Conservation (phyloP, 2,329 filamentous ascomycete genomes). For the Alternaria gaisen region DNA sequence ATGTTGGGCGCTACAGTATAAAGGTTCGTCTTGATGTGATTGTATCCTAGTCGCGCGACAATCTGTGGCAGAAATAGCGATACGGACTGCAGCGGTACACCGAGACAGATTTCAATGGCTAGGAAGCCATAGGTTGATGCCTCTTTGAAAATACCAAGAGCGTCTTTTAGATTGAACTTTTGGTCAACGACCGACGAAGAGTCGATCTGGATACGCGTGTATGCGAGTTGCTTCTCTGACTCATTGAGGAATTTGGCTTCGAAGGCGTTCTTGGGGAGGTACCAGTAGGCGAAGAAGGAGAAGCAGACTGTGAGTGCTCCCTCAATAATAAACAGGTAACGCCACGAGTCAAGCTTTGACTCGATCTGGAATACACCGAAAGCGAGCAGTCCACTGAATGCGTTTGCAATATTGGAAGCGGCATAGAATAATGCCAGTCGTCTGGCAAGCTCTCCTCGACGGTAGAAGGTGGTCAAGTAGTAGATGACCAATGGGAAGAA, state of each 20-base stretch:
- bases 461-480: conserved; percentile 70
- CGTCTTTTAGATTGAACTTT: conserved; percentile 62
- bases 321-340: conserved; percentile 72
- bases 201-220: conserved; percentile 78
- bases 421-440: conserved; percentile 79
- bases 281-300: conserved; percentile 72
- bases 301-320: conserved; percentile 67
- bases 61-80: conserved; percentile 68
- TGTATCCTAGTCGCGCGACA: conserved; percentile 61
- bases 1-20: conserved; percentile 85
- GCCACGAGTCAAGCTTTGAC: conserved; percentile 65
- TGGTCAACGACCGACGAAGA: conserved; percentile 71
- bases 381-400: conserved; percentile 68
- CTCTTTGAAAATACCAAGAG: conserved; percentile 63
- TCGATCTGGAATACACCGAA: conserved; percentile 68
- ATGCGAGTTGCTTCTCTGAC: conserved; percentile 73
- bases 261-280: conserved; percentile 71
- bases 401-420: conserved; percentile 76
- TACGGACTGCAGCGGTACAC: conserved; percentile 66
- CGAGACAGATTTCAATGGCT: conserved; percentile 66
- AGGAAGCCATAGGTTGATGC: conserved; percentile 64
- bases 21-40: conserved; percentile 74
- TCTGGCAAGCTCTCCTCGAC: conserved; percentile 73
- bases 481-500: conserved; percentile 76
- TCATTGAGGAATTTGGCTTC: conserved; percentile 71